Evolutionary conservation across 257 asterid genomes (phyloP), one percentile per base, ranked within the genome.

Genomic region (Haberlea rhodopensis): DNA sequence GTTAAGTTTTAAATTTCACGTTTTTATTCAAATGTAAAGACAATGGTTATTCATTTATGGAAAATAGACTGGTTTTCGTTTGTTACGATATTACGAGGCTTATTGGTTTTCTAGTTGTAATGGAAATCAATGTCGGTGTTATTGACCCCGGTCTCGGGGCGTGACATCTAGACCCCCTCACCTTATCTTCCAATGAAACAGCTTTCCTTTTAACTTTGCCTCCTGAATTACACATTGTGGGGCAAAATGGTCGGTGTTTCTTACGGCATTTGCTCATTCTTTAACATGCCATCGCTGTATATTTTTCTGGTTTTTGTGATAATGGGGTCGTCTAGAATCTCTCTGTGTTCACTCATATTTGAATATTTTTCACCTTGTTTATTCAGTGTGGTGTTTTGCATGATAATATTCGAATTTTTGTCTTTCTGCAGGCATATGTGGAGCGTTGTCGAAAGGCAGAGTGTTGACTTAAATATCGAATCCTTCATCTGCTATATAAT

Each of bases 341-440:
- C 19, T 40, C 7, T 40, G 10, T 40, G 4, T 34, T 34, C 4
- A 34, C 45, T 34, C 9, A 0, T 27, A 7, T 46, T 48, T 27
- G 26, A 34, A 26, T 63, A 19, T 62, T 46, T 46, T 25, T 60
- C 13, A 28, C 58, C 63, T 23, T 45, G 32, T 60, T 24, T 24
- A 1, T 52, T 23, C 13, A 18, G 15, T 23, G 15, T 20, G 53
- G n/a, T 27, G 18, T 8, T 52, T 40, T 21, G 48, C 60, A 46
- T 57, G 48, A 26, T 40, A 5, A 18, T 0, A 9, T 62, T 52
- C n/a, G n/a, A 10, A 48, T 28, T 9, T 18, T 8, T 16, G 58
- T 46, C n/a, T 28, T 54, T 9, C 20, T 68, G 68, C 78, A 77
- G 78, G 81, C 81, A 24, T 77, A 77, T 3, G 81, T 69, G 53